Conservation (phyloP, 139 green algal genomes). For the Chlorella sp. region DNA sequence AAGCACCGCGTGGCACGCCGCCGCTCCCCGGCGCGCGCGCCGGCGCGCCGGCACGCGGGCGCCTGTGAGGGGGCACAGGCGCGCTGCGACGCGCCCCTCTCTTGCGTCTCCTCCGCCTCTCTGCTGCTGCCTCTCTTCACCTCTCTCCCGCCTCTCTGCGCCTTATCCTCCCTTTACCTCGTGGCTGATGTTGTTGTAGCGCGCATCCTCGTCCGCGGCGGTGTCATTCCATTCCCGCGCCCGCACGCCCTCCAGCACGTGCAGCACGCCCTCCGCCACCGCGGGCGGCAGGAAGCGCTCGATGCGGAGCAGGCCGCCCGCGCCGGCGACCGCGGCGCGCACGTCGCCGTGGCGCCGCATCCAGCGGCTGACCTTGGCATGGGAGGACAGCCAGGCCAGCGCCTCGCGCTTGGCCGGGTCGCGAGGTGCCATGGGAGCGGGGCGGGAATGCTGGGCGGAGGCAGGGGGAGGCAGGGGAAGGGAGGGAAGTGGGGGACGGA, state of each 20-base stretch:
- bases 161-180: not conserved
- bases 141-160: not conserved
- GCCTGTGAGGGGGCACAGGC: constrained; percentile 14
- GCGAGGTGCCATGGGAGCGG: too few relatives aligned
- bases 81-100: constrained; percentile 14
- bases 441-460: too few relatives aligned
- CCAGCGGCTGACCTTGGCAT: constrained; percentile 21
- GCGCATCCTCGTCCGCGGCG: constrained; percentile 24
- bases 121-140: not conserved
- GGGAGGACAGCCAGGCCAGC: constrained; percentile 43
- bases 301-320: constrained; percentile 33
- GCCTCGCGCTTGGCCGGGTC: not conserved
- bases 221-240: constrained; percentile 38
- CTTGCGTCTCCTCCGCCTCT: not conserved
- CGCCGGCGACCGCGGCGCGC: constrained; percentile 19
- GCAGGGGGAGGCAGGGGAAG: too few relatives aligned
- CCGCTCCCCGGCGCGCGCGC: not conserved
- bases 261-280: constrained; percentile 44
- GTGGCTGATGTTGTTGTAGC: constrained; percentile 40
- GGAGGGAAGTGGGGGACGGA: too few relatives aligned
- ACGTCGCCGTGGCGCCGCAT: constrained; percentile 41
- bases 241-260: constrained; percentile 20
- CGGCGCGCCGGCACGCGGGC: not conserved
- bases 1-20: not conserved
- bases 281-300: constrained; percentile 43